Base-by-base conservation (phyloP, 164 flowering plant species). In the Protea cynaroides region DNA sequence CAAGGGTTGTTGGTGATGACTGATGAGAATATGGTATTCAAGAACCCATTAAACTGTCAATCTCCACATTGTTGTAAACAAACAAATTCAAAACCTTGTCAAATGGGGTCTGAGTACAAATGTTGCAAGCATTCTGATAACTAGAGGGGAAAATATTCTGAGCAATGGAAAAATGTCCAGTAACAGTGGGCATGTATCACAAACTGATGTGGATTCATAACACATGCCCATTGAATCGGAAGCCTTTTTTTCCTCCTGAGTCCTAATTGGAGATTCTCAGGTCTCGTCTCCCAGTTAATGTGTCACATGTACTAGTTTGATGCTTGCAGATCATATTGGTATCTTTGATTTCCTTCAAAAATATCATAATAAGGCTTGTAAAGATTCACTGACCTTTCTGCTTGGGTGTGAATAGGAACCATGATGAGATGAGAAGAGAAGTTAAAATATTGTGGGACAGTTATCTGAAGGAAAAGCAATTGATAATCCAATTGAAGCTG, bases 391-490 rank as follows among this genome's bases (percentile, higher is more conserved):
- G 23, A 94, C 99, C 97, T 92, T 77, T 97, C 94, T 18, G 97
- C 91, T 65, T 83, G 75, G 1, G 99, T 92, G 58, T 82, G 87
- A 56, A 88, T 96, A 25, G 90, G 96, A 6, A 6, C 96, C 97
- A 23, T 72, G 83, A 21, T 56, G 83, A 19, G 75, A 8, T 12
- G 76, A 64, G 46, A 77, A 43, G 85, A 92, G 47, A 85, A 84
- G 25, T 78, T 75, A 63, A 95, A 95, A 69, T 80, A 90, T 59
- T 88, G 96, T 1, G 99, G 94, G 46, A 95, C 65, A 4, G 99
- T 92, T 62, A 95, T 76, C 37, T 97, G 98, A 40, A 95, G 94
- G 79, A 88, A 95, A 44, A 95, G 96, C 0, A 98, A 90, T 88
- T 40, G 97, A 92, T 58, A 95, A 67, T 62, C 99, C 99, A 40